Base-by-base conservation (phyloP, 1,284 basidiomycete species). In the Serendipita sp. region DNA sequence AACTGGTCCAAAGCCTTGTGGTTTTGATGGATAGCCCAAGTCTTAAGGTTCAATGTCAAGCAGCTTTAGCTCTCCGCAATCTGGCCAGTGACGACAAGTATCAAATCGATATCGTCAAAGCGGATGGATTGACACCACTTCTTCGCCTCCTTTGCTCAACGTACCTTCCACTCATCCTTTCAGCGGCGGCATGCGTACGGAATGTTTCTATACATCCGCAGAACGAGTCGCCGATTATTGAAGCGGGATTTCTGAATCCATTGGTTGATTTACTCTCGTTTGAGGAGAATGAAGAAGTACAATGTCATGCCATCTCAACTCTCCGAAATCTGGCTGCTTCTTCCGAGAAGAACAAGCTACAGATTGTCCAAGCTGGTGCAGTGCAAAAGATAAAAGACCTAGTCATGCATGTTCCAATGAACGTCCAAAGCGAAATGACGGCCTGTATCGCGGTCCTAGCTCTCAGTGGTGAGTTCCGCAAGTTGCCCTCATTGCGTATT, bases 401-500 rank as follows among this genome's bases (percentile, higher is more conserved):
- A 15, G 93, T 99, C 2, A 78, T 99, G 43, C 88, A 90, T 70
- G 95, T 98, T 0, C 94, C 96, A 1, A 85, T 96, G 76, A 91
- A 91, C 67, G 96, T 99, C 8, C 96, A 99, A 75, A 95, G 92
- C 72, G 96, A 99, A 76, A 99, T 99, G 96, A 99, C 96, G 29
- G 96, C 96, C 3, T 99, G 95, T 70, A 90, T 97, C 26, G 96
- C 96, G 17, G 93, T 97, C 13, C 75, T 97, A 66, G 93, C 93
- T 3, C 72, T 97, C 66, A 94, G 91, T 69, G 93, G 92, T 93
- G 70, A 53, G 82, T 72, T 2, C 34, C n/a, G 22, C 61, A 49
- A 47, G 2, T 60, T 55, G 17, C 58, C 45, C 61, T 61, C 58
- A 63, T 15, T 8, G 22, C 34, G 12, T 3, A 8, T 22, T 22